phyloP scores from a whole-genome alignment of 257 asterid species.

The Galeopsis tetrahit region DNA sequence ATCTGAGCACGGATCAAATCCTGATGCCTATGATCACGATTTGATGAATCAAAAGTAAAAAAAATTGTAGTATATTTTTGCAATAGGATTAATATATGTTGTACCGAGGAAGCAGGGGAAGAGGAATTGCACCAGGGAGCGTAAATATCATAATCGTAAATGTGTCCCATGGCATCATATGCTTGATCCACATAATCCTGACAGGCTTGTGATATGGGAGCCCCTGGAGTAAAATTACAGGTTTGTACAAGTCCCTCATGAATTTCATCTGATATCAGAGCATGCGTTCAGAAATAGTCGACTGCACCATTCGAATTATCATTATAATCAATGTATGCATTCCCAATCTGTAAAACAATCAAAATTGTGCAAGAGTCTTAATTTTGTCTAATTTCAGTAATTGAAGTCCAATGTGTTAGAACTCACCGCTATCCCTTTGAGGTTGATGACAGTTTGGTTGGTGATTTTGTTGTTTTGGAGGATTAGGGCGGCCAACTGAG shows the following conservation, averaged over 20 bases:
- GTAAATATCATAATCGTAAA: conserved; percentile 45
- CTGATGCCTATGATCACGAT: background rate
- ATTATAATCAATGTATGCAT: conserved; percentile 46
- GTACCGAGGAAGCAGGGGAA: conserved; percentile 26
- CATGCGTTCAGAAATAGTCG: conserved; percentile 58
- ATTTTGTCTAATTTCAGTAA: too few species aligned
- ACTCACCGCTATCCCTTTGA: conserved; percentile 70
- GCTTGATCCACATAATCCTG: background rate
- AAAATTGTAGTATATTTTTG: background rate
- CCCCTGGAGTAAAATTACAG: conserved; percentile 50
- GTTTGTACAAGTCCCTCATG: conserved; percentile 41
- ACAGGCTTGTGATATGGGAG: conserved; percentile 32
- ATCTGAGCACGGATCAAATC: conserved; percentile 57
- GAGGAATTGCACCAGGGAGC: conserved; percentile 47
- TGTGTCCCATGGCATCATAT: background rate
- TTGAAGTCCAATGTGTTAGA: background rate
- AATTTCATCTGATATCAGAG: conserved; percentile 65
- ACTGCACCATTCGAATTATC: conserved; percentile 38
- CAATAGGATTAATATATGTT: background rate
- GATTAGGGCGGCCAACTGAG: too few species aligned
- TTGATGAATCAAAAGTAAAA: background rate
- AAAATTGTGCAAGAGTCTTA: background rate
- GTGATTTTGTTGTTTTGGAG: background rate
- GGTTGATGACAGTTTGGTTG: conserved; percentile 48
- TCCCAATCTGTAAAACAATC: conserved; percentile 56